These are phyloP conservation scores for Eucalyptus erythrocorys DNA, from an alignment of 345 rosid genomes.

Conservation along the genomic window DNA sequence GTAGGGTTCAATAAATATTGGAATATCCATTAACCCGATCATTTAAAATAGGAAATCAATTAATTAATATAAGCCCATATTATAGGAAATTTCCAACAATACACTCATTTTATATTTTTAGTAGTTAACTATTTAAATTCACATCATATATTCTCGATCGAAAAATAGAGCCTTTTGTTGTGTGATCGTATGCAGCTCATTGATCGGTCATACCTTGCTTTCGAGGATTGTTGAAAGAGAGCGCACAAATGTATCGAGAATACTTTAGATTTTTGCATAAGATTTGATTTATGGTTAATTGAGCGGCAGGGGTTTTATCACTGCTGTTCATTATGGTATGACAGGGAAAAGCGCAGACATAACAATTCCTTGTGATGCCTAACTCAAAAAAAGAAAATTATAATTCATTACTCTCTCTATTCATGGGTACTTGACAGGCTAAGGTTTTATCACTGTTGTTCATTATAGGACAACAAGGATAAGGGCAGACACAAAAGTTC, in stretches of 20 bases:
- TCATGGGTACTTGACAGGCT: not conserved
- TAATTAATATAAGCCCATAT: no score
- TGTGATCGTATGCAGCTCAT: not conserved
- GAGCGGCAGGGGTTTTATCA: rapidly evolving
- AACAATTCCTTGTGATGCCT: no score
- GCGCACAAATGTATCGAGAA: not conserved
- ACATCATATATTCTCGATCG: not conserved
- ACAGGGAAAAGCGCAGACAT: no score
- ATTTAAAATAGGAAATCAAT: no score
- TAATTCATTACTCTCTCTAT: no score
- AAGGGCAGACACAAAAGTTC: not conserved
- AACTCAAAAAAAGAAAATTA: no score
- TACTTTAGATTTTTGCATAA: not conserved
- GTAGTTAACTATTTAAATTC: not conserved
- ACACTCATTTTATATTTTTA: no score
- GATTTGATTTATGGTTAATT: not conserved
- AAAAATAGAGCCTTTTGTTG: not conserved
- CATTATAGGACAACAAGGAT: not conserved
- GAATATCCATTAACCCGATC: no score
- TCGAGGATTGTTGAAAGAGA: not conserved
- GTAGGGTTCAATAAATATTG: no score
- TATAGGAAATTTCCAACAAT: no score
- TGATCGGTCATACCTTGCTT: not conserved
- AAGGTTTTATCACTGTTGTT: not conserved
- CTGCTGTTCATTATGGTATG: no score